phyloP scores from a whole-genome alignment of 2,329 filamentous ascomycete species.

The Aspergillus aculeatus region DNA sequence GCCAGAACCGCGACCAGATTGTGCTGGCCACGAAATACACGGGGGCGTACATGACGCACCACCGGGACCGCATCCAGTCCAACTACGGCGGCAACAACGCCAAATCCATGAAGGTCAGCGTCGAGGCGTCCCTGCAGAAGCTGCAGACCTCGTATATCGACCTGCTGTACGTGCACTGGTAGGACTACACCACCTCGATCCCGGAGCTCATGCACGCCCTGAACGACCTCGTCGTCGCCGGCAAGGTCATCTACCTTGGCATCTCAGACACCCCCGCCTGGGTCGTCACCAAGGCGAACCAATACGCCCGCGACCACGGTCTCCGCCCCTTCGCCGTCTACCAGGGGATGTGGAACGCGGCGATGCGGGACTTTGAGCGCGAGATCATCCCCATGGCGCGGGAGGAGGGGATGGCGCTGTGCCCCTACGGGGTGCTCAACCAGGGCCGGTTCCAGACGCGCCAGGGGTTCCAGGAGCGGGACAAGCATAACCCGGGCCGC shows the following conservation, averaged over 20 bases:
- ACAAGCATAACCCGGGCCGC: too few relatives aligned
- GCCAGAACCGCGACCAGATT: slow-evolving; percentile 49
- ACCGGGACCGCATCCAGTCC: slow-evolving; percentile 37
- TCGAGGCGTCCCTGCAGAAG: slow-evolving; percentile 31
- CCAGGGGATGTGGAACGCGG: slow-evolving; percentile 62
- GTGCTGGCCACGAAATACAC: slow-evolving; percentile 58
- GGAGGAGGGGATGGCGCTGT: slow-evolving; percentile 61
- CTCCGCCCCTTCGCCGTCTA: slow-evolving; percentile 69
- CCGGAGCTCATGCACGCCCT: slow-evolving; percentile 68
- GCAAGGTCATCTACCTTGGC: slow-evolving; percentile 68
- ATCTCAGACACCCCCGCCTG: slow-evolving; percentile 69
- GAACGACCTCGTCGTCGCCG: slow-evolving; percentile 58
- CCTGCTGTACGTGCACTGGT: slow-evolving; percentile 44
- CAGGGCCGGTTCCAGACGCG: slow-evolving; percentile 35
- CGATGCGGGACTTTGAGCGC: slow-evolving; percentile 64
- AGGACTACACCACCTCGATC: slow-evolving; percentile 66
- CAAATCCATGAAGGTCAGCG: slow-evolving; percentile 30
- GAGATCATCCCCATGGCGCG: slow-evolving; percentile 67
- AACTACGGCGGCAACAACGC: slow-evolving; percentile 45
- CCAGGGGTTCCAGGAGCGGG: too few relatives aligned
- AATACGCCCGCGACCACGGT: slow-evolving; percentile 65
- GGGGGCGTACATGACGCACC: slow-evolving; percentile 28
- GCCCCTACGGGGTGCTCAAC: slow-evolving; percentile 53
- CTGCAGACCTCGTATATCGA: slow-evolving; percentile 40
- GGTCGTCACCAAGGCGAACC: slow-evolving; percentile 51